Evolutionary conservation across 148 eudicot genomes (phyloP).

Genomic region (Chenopodium berlandieri): DNA sequence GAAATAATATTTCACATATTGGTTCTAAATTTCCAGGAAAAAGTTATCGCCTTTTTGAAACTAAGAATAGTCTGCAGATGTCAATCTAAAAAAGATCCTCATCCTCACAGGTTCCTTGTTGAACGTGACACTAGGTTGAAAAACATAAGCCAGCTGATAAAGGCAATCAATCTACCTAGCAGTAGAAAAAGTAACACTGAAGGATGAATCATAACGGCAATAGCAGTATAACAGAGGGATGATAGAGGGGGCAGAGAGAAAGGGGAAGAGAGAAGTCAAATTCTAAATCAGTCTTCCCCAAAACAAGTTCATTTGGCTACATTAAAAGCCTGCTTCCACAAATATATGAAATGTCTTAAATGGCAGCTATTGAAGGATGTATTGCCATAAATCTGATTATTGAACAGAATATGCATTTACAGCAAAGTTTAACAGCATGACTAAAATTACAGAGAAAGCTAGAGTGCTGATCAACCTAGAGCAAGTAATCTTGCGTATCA

Average conservation of each 20-base stretch:
- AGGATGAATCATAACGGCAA: background rate
- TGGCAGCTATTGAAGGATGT: background rate
- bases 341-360: background rate
- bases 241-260: background rate
- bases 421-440: slow-evolving; percentile 14
- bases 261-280: background rate
- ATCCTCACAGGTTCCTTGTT: too few relatives aligned
- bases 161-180: too few relatives aligned
- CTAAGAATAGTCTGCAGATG: background rate
- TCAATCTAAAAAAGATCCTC: background rate
- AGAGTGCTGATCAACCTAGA: slow-evolving; percentile 11
- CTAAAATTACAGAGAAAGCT: background rate
- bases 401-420: slow-evolving; percentile 13
- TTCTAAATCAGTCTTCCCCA: background rate
- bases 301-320: background rate
- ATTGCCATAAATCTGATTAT: background rate
- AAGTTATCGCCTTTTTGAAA: background rate
- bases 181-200: background rate
- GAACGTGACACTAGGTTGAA: too few relatives aligned
- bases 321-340: background rate
- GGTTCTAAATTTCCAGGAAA: background rate
- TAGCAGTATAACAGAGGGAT: background rate
- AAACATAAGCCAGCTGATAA: too few relatives aligned
- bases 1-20: background rate
- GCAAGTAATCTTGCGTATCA: slow-evolving; percentile 2